Evolutionary conservation across 352 stramenopile genomes (phyloP).

Genomic region (Pythium aquatile): DNA sequence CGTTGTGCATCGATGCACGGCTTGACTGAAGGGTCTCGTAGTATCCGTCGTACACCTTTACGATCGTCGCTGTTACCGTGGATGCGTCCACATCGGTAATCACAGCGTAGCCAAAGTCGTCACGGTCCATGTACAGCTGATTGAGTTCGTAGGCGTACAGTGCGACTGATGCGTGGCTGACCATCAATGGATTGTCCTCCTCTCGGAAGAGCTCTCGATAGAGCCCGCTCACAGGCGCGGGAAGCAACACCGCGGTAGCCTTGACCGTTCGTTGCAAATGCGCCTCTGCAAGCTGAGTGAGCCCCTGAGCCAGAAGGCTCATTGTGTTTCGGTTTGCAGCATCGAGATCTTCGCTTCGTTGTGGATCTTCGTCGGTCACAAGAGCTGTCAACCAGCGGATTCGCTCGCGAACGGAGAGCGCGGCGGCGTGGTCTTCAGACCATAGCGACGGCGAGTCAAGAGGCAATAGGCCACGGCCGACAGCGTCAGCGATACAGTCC

Average conservation of each 20-base stretch:
- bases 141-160: not conserved
- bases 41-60: not conserved
- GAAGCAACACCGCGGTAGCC: not conserved
- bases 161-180: not conserved
- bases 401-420: not conserved
- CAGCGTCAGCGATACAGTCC: not conserved
- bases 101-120: not conserved
- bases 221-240: not conserved
- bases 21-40: not conserved
- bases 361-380: not conserved
- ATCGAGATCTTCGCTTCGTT: not conserved
- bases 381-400: not conserved
- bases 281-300: not conserved
- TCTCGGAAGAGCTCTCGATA: not conserved
- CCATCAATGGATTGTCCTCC: not conserved
- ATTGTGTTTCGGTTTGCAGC: not conserved
- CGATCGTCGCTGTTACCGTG: not conserved
- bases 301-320: not conserved
- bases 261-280: not conserved
- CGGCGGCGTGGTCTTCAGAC: not conserved
- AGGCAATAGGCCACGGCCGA: not conserved
- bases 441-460: not conserved
- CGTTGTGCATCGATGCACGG: not conserved
- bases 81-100: not conserved
- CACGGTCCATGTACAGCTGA: not conserved